These are phyloP conservation scores for Paecilomyces variotii DNA, from an alignment of 2,329 filamentous ascomycete species.

Conservation along the genomic window DNA sequence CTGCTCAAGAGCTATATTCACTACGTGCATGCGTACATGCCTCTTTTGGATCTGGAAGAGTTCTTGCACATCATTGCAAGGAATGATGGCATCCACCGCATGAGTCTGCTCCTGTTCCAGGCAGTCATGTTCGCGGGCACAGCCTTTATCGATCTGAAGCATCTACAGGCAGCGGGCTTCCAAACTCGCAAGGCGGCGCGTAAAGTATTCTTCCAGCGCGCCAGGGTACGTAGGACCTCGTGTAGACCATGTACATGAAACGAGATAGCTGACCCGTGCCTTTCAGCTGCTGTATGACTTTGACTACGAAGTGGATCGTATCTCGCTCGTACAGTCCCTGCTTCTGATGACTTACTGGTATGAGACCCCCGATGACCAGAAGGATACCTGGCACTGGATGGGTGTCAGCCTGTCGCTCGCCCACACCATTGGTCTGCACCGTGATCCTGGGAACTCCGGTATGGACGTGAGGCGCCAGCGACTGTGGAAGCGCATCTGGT, in stretches of 20 bases:
- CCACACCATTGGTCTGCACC: constrained; percentile 87
- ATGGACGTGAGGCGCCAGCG: constrained; percentile 68
- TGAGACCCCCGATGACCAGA: constrained; percentile 91
- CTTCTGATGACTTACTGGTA: constrained; percentile 97
- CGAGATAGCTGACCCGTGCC: background rate
- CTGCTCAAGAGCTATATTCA: constrained; percentile 76
- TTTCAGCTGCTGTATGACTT: constrained; percentile 78
- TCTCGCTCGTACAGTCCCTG: constrained; percentile 79
- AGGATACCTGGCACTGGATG: constrained; percentile 99
- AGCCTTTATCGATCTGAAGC: constrained; percentile 75
- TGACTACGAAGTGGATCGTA: constrained; percentile 85
- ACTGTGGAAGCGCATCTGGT: constrained; percentile 94
- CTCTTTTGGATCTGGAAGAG: constrained; percentile 62
- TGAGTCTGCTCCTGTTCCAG: constrained; percentile 84
- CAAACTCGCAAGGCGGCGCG: constrained; percentile 69
- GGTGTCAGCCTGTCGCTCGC: constrained; percentile 87
- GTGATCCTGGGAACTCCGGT: constrained; percentile 69
- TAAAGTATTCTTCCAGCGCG: constrained; percentile 81
- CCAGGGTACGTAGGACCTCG: constrained; percentile 53
- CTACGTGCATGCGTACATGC: constrained; percentile 92
- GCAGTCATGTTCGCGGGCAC: constrained; percentile 91
- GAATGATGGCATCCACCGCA: constrained; percentile 61
- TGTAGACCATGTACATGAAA: constrained; percentile 1
- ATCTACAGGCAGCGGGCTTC: constrained; percentile 70
- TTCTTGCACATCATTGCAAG: constrained; percentile 50